A percentile compares a stretch with the other conserved stretches of the same genome.
These are phyloP conservation scores for Curvularia spicifera DNA, from an alignment of 2,329 filamentous ascomycete genomes.

Conservation along the genomic window DNA sequence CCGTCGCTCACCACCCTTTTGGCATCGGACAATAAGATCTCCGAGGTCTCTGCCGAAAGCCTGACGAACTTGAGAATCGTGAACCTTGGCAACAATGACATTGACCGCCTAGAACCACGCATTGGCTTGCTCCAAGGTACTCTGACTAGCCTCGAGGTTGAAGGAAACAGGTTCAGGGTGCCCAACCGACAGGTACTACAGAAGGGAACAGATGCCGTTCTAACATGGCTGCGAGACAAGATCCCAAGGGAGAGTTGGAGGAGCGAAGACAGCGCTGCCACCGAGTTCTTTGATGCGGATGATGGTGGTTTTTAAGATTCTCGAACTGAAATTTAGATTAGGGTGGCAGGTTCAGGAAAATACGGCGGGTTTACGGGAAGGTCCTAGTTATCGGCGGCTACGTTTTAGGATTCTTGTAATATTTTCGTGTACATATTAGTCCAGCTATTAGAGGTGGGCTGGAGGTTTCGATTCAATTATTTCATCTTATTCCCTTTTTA, in stretches of 20 bases:
- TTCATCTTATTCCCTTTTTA: not conserved
- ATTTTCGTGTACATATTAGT: conserved; percentile 15
- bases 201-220: conserved; percentile 82
- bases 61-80: conserved; percentile 77
- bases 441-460: not conserved
- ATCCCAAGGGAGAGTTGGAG: conserved; percentile 60
- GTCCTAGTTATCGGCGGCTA: not conserved
- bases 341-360: not conserved
- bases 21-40: conserved; percentile 79
- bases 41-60: conserved; percentile 73
- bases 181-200: conserved; percentile 84
- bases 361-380: not conserved
- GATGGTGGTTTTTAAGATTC: conserved; percentile 21
- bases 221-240: conserved; percentile 79
- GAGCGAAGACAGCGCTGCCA: conserved; percentile 27
- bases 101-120: conserved; percentile 78
- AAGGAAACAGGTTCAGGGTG: conserved; percentile 86
- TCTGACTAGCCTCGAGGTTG: conserved; percentile 74
- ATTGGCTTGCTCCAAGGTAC: conserved; percentile 76
- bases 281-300: conserved; percentile 33
- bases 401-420: conserved; percentile 13
- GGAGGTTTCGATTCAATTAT: not conserved
- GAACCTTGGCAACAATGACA: conserved; percentile 84
- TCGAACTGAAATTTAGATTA: not conserved
- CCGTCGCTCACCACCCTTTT: conserved; percentile 74